Conservation (phyloP, 2,329 filamentous ascomycete genomes). For the Coccinonectria pachysandricola region DNA sequence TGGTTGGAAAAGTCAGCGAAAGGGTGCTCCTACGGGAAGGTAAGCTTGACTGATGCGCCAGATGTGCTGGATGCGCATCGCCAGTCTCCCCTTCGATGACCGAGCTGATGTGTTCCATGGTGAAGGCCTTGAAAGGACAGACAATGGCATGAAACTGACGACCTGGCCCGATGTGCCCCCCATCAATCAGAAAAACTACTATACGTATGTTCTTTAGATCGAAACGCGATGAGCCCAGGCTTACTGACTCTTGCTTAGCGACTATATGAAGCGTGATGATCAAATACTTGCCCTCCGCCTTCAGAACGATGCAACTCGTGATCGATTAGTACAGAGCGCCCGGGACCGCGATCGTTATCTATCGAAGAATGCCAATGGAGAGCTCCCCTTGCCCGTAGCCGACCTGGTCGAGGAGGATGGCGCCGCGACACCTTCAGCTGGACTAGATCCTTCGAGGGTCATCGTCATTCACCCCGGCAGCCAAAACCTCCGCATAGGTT, state of each 20-base stretch:
- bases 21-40: conserved; percentile 54
- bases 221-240: conserved; percentile 2
- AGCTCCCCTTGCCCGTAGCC: conserved; percentile 49
- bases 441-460: conserved; percentile 72
- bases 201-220: conserved; percentile 54
- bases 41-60: conserved; percentile 23
- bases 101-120: no score
- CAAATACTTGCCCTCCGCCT: conserved; percentile 84
- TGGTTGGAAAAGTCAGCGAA: conserved; percentile 57
- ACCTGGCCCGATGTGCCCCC: conserved; percentile 87
- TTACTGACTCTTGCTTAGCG: conserved; percentile 44
- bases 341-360: conserved; percentile 81
- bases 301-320: conserved; percentile 76
- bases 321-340: conserved; percentile 72
- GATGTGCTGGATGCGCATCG: no score
- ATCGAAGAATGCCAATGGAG: conserved; percentile 61
- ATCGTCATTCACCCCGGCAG: conserved; percentile 94
- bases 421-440: conserved; percentile 45
- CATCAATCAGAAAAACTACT: conserved; percentile 99
- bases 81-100: no score
- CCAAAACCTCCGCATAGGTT: conserved; percentile 86
- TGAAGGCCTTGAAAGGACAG: conserved; percentile 86
- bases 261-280: conserved; percentile 97
- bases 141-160: conserved; percentile 95
- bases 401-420: conserved; percentile 50